Evolutionary conservation across 345 rosid species (phyloP).

Genomic region (Corymbia maculata): DNA sequence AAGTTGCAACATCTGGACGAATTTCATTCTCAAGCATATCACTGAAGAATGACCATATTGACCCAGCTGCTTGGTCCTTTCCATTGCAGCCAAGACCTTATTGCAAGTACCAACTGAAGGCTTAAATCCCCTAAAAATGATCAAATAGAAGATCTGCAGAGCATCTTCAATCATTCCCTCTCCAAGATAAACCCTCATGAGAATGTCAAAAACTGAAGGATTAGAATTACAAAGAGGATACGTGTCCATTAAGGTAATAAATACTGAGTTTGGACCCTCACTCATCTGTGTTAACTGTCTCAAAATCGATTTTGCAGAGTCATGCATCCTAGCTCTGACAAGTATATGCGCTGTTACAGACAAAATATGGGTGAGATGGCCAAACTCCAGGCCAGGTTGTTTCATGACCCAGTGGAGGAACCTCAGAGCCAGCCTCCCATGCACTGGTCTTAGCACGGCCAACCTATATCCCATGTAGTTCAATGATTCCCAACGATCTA

Average conservation of each 20-base stretch:
- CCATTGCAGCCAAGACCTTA: conserved; percentile 46
- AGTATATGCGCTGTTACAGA: conserved; percentile 65
- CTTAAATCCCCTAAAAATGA: conserved; percentile 54
- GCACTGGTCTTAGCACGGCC: conserved; percentile 66
- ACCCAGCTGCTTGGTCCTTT: conserved; percentile 29
- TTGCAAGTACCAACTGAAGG: conserved; percentile 73
- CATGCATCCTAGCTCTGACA: conserved; percentile 79
- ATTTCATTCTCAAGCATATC: conserved; percentile 61
- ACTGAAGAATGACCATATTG: conserved; percentile 61
- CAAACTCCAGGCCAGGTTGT: conserved; percentile 60
- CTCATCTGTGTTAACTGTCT: conserved; percentile 42
- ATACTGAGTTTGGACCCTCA: conserved; percentile 36
- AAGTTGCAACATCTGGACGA: conserved; percentile 74
- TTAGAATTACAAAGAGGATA: conserved; percentile 79
- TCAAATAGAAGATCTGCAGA: conserved; percentile 46
- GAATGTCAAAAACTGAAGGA: conserved; percentile 77
- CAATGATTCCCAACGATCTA: conserved; percentile 83
- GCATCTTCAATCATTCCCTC: conserved; percentile 53
- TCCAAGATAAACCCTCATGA: conserved; percentile 58
- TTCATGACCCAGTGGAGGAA: conserved; percentile 65
- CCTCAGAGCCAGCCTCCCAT: conserved; percentile 79
- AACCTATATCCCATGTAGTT: conserved; percentile 72
- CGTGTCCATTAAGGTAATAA: conserved; percentile 57
- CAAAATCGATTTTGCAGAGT: conserved; percentile 45
- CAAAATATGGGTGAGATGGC: conserved; percentile 44